Percentiles rank a stretch among this genome's conserved stretches.
Conservation (phyloP, 2,329 filamentous ascomycete species). For the Leptographium galeiforme region DNA sequence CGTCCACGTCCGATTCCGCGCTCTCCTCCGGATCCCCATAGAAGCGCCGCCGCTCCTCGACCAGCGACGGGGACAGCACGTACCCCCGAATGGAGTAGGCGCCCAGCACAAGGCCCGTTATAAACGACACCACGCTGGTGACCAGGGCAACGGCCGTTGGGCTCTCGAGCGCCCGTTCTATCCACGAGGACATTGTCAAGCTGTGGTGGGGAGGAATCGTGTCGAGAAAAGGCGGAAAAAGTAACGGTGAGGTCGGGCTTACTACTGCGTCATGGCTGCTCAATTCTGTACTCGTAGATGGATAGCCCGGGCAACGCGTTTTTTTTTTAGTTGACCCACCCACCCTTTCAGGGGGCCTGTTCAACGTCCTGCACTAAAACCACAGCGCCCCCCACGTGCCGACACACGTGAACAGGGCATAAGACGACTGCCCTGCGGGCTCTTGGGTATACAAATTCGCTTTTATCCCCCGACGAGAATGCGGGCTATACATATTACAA, state of each 20-base stretch:
- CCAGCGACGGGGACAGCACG: conserved; percentile 41
- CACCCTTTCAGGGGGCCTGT: not conserved
- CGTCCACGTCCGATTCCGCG: conserved; percentile 55
- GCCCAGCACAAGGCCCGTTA: conserved; percentile 71
- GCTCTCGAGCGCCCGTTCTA: conserved; percentile 1
- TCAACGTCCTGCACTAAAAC: not conserved
- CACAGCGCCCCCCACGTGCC: not conserved
- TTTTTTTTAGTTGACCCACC: not conserved
- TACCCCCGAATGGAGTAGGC: conserved; percentile 55
- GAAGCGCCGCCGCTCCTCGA: conserved; percentile 41
- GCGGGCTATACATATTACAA: not conserved
- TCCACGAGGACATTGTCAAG: conserved; percentile 2
- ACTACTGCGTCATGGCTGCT: not conserved
- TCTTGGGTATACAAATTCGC: not conserved
- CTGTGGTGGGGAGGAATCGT: not conserved
- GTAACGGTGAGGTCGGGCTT: not conserved
- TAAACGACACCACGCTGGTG: conserved; percentile 58
- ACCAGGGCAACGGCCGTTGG: conserved; percentile 43
- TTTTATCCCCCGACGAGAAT: not conserved
- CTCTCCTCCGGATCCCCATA: conserved; percentile 50
- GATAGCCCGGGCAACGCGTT: not conserved
- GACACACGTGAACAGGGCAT: not conserved
- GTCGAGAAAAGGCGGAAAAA: not conserved
- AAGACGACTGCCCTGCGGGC: not conserved
- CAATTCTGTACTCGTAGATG: not conserved